Evolutionary conservation across 1,284 basidiomycete species (phyloP), one percentile per base, ranked within the genome.

Genomic region (Athelia sp.): DNA sequence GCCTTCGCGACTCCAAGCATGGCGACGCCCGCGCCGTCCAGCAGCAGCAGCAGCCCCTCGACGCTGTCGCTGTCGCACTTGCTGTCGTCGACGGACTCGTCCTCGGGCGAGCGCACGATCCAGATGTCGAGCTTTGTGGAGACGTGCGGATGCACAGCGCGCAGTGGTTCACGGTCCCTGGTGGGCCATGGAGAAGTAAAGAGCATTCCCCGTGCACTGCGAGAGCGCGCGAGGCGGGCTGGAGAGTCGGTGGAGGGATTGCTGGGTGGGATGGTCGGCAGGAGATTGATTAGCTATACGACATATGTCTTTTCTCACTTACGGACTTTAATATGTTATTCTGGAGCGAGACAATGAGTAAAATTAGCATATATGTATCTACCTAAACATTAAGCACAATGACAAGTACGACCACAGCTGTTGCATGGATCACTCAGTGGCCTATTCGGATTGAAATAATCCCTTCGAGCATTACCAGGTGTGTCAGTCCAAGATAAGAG

Each of bases 31-130:
- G 18, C 43, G 22, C 34, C 34, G 21, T 45, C 24, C 44, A 21
- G 17, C 47, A 51, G 50, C 50, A 44, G 26, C 48, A 47, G 56
- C 58, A 50, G 59, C 67, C 76, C 79, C 2, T 62, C 71, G 17
- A 80, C 78, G 0, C 81, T 79, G 0, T 65, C 69, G 19, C 73
- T 82, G 26, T 74, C 68, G 13, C 76, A 78, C 47, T 82, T 80
- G 1, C 80, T 80, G 0, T 73, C 76, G 0, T 72, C 78, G 1
- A 79, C 77, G 1, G 78, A 76, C 50, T 81, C 75, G 0, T 78
- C 76, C 3, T 58, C 68, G 42, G 76, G 75, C 29, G 78, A 80
- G 54, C 70, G 71, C 17, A 81, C 76, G 0, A 65, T 80, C n/a
- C n/a, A n/a, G n/a, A n/a, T n/a, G n/a, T n/a, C n/a, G n/a, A n/a